Conservation (phyloP, 225 moss, liverwort and hornwort species). For the Bryoerythrophyllum caledonicum region DNA sequence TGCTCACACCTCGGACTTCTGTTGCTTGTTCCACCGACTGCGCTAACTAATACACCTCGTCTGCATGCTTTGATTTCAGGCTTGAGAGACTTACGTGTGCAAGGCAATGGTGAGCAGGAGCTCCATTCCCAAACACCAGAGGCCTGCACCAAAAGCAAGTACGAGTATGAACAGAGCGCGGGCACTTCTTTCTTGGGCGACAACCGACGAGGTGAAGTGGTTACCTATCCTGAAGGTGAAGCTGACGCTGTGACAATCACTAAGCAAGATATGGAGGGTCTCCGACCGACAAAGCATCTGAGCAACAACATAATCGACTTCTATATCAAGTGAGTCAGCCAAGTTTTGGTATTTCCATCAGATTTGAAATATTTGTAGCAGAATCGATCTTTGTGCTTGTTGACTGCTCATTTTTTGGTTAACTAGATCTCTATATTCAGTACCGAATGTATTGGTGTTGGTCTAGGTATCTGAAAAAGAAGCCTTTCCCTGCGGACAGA, state of each 20-base stretch:
- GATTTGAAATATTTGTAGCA: no score
- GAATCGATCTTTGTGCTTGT: no score
- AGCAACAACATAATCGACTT: no score
- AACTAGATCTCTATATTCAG: no score
- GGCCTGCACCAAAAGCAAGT: not conserved
- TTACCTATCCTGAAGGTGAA: not conserved
- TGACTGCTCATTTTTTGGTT: no score
- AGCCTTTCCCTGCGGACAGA: no score
- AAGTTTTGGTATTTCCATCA: no score
- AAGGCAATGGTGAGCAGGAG: not conserved
- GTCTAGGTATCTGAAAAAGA: no score
- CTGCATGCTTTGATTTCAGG: not conserved
- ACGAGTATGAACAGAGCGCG: not conserved
- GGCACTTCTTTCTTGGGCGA: not conserved
- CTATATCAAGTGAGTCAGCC: no score
- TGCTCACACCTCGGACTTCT: not conserved
- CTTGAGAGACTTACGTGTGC: not conserved
- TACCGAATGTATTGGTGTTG: no score
- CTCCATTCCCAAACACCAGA: not conserved
- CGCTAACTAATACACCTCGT: not conserved
- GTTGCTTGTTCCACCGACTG: not conserved
- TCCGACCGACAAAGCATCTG: not conserved
- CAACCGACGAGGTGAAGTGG: not conserved
- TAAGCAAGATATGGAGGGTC: not conserved
- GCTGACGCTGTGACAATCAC: not conserved